Conservation (phyloP, 2,329 filamentous ascomycete species). For the Rhinocladiella mackenziei region DNA sequence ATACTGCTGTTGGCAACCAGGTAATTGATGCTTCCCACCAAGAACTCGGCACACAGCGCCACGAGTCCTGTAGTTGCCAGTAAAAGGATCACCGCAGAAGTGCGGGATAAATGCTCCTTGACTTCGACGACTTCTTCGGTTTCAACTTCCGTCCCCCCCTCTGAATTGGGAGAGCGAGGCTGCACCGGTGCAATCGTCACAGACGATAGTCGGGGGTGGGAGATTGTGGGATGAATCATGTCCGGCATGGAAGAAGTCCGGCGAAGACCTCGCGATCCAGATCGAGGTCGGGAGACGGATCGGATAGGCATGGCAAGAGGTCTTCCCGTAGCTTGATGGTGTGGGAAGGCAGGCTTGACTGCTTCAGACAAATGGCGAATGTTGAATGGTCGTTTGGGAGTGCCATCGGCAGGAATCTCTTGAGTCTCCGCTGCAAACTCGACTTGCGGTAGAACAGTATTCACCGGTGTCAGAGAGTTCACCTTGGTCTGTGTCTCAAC, state of each 20-base stretch:
- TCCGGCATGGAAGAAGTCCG: constrained; percentile 72
- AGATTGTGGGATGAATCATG: constrained; percentile 50
- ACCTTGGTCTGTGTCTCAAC: constrained; percentile 6
- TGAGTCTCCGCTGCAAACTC: constrained; percentile 52
- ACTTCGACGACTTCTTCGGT: constrained; percentile 31
- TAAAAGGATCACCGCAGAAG: constrained; percentile 58
- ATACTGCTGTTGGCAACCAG: constrained; percentile 56
- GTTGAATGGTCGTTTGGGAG: constrained; percentile 49
- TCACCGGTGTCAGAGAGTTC: constrained; percentile 6
- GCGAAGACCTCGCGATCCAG: constrained; percentile 47
- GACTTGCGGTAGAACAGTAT: constrained; percentile 42
- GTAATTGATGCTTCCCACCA: constrained; percentile 64
- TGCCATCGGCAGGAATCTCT: constrained; percentile 31
- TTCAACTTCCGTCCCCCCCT: constrained; percentile 29
- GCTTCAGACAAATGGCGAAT: constrained; percentile 60
- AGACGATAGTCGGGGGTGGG: constrained; percentile 8
- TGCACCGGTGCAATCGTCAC: constrained; percentile 43
- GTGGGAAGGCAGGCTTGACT: constrained; percentile 39
- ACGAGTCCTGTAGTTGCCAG: constrained; percentile 63
- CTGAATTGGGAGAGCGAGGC: constrained; percentile 38
- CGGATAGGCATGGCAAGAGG: constrained; percentile 25
- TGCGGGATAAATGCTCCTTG: constrained; percentile 34
- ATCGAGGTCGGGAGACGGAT: constrained; percentile 32
- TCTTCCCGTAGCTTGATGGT: constrained; percentile 25
- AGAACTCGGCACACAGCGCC: constrained; percentile 65